Evolutionary conservation across 1,139 yeast species (phyloP), one percentile per base, ranked within the genome.

Genomic region (Torulaspora pretoriensis): DNA sequence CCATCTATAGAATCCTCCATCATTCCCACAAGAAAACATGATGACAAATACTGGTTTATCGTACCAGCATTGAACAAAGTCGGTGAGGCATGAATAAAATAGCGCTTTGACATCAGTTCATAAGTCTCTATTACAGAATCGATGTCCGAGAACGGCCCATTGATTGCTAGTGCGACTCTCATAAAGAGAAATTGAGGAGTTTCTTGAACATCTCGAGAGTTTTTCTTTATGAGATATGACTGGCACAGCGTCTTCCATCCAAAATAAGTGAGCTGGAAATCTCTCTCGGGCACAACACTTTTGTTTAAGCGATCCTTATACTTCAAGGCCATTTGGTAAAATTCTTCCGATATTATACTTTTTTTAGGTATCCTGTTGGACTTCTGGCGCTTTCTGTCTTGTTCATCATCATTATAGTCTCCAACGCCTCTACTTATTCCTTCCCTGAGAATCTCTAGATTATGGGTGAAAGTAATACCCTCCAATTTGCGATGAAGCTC

Each of bases 1-100:
- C 96, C 96, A 53, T 87, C 95, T 53, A 87, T 87, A 32, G 95
- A 85, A 65, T 88, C 96, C 37, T 86, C 95, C 65, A 80, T 78
- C 88, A 86, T 85, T 46, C 88, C 87, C 44, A 87, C 77, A 46
- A 87, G 74, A 76, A 87, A 87, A 68, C 96, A 87, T 34, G 95
- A 87, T 27, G 95, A 84, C 77, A 87, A 77, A 65, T 83, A 92
- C 35, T 90, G 86, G 58, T 73, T 73, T 46, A 88, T 87, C 24
- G 96, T 87, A 56, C 95, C 96, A 13, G 96, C 88, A 60, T 88
- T 88, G 72, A 84, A 87, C 52, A 87, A 71, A 10, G 96, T 88
- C 38, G 96, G 96, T 16, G 95, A 83, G 17, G 92, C 95, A 63
- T 88, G 96, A 36, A 89, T 85, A 68, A 87, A 86, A 68, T 74